Conservation (phyloP, 768 basidiomycete genomes). For the Dendrothele bispora region DNA sequence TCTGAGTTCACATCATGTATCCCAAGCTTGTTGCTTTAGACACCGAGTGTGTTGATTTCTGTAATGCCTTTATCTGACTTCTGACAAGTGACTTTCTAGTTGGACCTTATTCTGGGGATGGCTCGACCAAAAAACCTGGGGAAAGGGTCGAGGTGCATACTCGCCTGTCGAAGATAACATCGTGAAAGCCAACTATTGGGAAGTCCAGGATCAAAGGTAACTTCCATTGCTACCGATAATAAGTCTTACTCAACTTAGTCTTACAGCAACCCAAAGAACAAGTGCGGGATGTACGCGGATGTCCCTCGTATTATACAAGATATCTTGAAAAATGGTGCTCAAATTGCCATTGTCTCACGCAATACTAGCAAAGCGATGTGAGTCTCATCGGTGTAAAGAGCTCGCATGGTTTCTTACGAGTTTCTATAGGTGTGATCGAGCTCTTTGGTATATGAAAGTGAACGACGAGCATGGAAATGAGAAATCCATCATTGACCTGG, state of each 20-base stretch:
- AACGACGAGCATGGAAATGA: neutral
- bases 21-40: neutral
- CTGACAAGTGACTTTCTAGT: neutral
- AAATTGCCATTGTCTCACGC: too few species aligned
- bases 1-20: neutral
- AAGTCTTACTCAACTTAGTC: neutral
- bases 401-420: neutral
- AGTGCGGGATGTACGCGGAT: too few species aligned
- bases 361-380: neutral
- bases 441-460: too few species aligned
- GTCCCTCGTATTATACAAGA: neutral
- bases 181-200: neutral
- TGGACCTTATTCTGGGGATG: neutral
- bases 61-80: neutral
- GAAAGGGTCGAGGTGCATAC: too few species aligned
- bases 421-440: neutral
- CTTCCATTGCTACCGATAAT: neutral
- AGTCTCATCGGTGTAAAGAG: neutral
- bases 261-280: neutral
- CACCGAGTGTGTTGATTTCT: neutral
- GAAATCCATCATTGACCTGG: too few species aligned
- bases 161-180: neutral
- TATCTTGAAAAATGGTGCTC: too few species aligned
- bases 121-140: neutral
- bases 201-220: neutral